Conservation (phyloP, 495 filamentous ascomycete genomes). For the Cercophora scortea region DNA sequence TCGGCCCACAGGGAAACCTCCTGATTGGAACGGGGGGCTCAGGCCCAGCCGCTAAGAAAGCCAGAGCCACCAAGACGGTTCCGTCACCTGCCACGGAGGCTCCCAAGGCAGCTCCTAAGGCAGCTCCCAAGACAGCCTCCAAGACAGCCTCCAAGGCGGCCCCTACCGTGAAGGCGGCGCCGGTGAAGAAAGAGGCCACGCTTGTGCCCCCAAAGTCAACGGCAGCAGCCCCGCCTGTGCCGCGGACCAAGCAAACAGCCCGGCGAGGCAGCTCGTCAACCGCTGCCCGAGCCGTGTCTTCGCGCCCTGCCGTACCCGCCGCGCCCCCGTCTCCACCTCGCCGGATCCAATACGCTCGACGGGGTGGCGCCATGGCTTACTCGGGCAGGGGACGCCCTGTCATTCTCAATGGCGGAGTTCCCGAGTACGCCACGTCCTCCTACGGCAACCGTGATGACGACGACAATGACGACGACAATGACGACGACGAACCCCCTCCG, state of each 20-base stretch:
- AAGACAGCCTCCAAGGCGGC: background rate
- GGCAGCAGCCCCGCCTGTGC: background rate
- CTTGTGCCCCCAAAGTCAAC: background rate
- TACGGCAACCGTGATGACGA: too few species aligned
- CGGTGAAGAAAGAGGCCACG: background rate
- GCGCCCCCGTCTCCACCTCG: background rate
- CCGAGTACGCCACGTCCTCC: background rate
- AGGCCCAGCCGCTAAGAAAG: slow-evolving; percentile 9
- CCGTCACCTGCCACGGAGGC: background rate
- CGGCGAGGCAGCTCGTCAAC: slow-evolving; percentile 1
- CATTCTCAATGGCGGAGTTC: background rate
- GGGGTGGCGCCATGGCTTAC: background rate
- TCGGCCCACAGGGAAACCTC: slow-evolving; percentile 5
- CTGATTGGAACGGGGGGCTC: background rate
- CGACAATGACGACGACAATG: slow-evolving; percentile 2
- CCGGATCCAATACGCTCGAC: background rate
- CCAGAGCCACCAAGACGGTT: slow-evolving; percentile 4
- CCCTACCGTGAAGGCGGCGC: background rate
- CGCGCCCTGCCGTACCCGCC: background rate
- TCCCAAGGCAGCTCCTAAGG: background rate
- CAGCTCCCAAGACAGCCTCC: background rate
- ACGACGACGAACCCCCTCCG: slow-evolving; percentile 17
- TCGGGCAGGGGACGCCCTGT: background rate
- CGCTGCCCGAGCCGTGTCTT: background rate
- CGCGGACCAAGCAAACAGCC: slow-evolving; percentile 8